Percentiles rank a stretch among this genome's conserved stretches.
Conservation (phyloP, 1,139 yeast genomes). For the Yamadazyma pseudoaaseri region DNA sequence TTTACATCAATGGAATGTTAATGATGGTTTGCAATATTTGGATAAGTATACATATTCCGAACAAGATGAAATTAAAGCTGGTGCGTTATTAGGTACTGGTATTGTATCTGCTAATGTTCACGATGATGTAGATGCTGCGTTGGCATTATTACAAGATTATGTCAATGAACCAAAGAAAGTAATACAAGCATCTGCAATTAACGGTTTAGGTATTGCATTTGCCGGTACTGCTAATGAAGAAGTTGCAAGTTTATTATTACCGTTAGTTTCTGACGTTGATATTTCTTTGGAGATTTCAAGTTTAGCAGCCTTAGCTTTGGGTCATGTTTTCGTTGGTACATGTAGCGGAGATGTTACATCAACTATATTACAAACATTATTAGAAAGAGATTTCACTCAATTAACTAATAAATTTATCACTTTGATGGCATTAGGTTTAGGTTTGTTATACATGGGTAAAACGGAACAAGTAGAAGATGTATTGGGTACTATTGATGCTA, state of each 20-base stretch:
- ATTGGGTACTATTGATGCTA: conserved; percentile 89
- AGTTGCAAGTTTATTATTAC: conserved; percentile 71
- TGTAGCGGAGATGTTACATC: conserved; percentile 94
- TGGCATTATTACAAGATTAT: conserved; percentile 81
- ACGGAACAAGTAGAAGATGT: conserved; percentile 95
- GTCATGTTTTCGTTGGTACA: conserved; percentile 94
- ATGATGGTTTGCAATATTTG: conserved; percentile 84
- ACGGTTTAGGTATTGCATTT: conserved; percentile 92
- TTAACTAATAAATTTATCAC: conserved; percentile 84
- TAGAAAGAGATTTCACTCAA: conserved; percentile 80
- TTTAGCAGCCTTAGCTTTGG: conserved; percentile 86
- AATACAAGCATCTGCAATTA: conserved; percentile 76
- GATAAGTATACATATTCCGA: conserved; percentile 87
- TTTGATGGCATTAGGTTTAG: conserved; percentile 90
- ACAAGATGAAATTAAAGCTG: conserved; percentile 89
- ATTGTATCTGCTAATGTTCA: conserved; percentile 92
- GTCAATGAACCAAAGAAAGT: conserved; percentile 51
- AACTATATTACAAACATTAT: conserved; percentile 81
- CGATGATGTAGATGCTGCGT: conserved; percentile 93
- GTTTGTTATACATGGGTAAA: conserved; percentile 89
- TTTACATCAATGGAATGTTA: conserved; percentile 86
- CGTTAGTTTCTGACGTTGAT: conserved; percentile 82
- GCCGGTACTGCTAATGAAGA: conserved; percentile 93
- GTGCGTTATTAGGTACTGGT: conserved; percentile 95
- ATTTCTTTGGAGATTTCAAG: conserved; percentile 77